Percentiles rank a stretch among this genome's conserved stretches.
Conservation (phyloP, 148 eudicot species). For the Cornus kousa region DNA sequence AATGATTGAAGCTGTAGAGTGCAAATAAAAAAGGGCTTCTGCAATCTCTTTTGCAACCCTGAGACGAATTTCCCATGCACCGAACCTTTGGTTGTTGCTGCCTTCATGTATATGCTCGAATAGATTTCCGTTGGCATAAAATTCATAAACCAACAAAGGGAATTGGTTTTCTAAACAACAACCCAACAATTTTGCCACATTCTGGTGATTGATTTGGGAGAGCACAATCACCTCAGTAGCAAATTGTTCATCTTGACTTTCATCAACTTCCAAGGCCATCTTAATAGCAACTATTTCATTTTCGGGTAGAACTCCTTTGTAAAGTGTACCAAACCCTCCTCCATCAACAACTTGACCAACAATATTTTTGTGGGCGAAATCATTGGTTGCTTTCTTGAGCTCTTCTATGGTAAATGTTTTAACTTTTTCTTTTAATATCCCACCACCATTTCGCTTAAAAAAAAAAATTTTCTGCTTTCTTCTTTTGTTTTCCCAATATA, state of each 20-base stretch:
- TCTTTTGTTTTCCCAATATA: not conserved
- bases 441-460: constrained; percentile 23
- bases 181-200: constrained; percentile 13
- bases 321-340: not conserved
- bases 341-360: not conserved
- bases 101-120: not conserved
- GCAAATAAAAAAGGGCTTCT: not conserved
- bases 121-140: not conserved
- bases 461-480: too few relatives aligned
- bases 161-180: constrained; percentile 18
- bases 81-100: too few relatives aligned
- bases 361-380: too few relatives aligned
- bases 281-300: not conserved
- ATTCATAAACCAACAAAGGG: constrained; percentile 16
- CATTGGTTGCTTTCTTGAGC: not conserved
- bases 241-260: not conserved
- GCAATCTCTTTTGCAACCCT: not conserved
- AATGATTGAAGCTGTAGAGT: not conserved
- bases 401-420: constrained; percentile 11
- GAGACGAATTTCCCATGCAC: not conserved
- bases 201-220: constrained; percentile 8
- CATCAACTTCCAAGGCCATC: not conserved
- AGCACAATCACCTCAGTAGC: not conserved
- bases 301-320: not conserved
- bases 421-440: not conserved